phyloP scores from a whole-genome alignment of 2,329 filamentous ascomycete species.

The Pseudocercospora fuligena region DNA sequence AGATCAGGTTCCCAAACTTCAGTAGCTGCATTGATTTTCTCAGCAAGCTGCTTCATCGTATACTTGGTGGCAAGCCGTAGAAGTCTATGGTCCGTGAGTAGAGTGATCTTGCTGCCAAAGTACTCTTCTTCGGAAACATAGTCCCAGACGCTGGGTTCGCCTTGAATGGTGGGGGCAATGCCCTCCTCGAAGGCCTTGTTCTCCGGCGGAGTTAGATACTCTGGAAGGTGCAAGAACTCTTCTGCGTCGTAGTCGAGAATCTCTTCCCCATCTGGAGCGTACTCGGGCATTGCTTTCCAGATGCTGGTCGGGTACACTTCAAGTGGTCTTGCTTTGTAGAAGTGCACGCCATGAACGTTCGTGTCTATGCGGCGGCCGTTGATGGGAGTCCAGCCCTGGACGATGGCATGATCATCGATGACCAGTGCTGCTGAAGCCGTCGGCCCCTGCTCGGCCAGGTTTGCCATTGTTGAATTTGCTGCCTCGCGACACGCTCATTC shows the following conservation, averaged over 20 bases:
- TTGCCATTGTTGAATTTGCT: background rate
- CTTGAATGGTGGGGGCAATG: background rate
- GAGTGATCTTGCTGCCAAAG: background rate
- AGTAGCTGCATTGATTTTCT: background rate
- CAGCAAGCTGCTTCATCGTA: background rate
- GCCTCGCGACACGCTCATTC: background rate
- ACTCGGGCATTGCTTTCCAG: background rate
- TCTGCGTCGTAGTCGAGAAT: background rate
- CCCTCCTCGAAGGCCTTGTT: background rate
- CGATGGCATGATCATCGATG: background rate
- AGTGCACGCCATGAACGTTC: slow-evolving; percentile 1
- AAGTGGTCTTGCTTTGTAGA: background rate
- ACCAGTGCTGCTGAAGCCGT: background rate
- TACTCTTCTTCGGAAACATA: background rate
- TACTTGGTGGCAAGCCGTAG: background rate
- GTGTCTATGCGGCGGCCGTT: background rate
- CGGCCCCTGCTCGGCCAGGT: background rate
- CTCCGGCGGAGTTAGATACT: background rate
- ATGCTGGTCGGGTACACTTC: background rate
- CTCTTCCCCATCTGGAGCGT: background rate
- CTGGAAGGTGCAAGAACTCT: background rate
- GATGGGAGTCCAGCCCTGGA: slow-evolving; percentile 11
- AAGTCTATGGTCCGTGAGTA: background rate
- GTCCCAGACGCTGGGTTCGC: background rate
- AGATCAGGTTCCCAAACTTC: background rate